These are phyloP conservation scores for Penicillium psychrosexuale DNA, from an alignment of 2,329 filamentous ascomycete genomes.

Conservation along the genomic window DNA sequence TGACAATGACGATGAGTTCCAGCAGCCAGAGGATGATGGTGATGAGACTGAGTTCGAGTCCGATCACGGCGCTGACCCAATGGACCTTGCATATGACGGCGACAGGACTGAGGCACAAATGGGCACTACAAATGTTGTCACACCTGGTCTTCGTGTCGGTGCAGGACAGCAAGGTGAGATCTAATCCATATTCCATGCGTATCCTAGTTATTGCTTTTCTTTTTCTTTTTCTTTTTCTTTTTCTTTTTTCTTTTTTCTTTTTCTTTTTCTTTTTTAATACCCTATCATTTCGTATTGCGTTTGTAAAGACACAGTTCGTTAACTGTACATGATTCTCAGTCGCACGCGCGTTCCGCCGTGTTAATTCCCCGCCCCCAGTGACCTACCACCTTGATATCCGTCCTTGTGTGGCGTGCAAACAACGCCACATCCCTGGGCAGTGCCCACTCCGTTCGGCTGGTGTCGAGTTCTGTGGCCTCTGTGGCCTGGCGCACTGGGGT, in stretches of 20 bases:
- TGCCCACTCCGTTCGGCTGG: slow-evolving; percentile 61
- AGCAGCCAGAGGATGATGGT: slow-evolving; percentile 27
- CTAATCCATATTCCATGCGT: not conserved
- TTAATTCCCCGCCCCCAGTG: slow-evolving; percentile 21
- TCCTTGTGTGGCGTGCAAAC: slow-evolving; percentile 54
- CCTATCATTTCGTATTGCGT: not conserved
- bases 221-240: not conserved
- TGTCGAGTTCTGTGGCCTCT: slow-evolving; percentile 61
- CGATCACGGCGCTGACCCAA: not conserved
- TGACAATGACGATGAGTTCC: slow-evolving; percentile 35
- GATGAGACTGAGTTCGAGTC: slow-evolving; percentile 22
- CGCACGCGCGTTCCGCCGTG: slow-evolving; percentile 40
- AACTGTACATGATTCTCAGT: slow-evolving; percentile 12
- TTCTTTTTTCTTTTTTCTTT: not conserved
- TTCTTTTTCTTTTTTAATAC: not conserved
- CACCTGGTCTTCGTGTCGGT: slow-evolving; percentile 2
- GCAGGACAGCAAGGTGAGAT: slow-evolving; percentile 18
- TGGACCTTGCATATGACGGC: not conserved
- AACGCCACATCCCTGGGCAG: slow-evolving; percentile 54
- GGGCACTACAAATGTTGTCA: not conserved
- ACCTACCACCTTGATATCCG: not conserved
- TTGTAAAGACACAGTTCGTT: not conserved
- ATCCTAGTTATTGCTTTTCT: not conserved
- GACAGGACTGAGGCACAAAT: not conserved
- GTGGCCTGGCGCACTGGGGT: slow-evolving; percentile 61